phyloP scores from a whole-genome alignment of 2,329 filamentous ascomycete species.

The Acarospora socialis region DNA sequence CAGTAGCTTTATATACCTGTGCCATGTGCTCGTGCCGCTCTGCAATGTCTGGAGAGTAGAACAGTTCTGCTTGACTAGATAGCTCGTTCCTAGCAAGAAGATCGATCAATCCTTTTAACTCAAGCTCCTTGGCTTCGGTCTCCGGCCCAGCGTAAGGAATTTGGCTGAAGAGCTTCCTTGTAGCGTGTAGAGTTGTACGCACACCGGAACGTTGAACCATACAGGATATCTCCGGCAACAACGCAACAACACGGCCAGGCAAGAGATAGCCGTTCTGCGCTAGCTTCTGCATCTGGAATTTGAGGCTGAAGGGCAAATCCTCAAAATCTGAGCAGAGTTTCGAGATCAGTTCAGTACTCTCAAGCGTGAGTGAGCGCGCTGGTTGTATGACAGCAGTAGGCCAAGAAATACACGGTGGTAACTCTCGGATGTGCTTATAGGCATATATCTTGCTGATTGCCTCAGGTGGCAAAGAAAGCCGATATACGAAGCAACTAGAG shows the following conservation, averaged over 20 bases:
- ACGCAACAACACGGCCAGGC: conserved; percentile 34
- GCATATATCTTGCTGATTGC: conserved; percentile 7
- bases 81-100: conserved; percentile 30
- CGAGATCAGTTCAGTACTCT: conserved; percentile 6
- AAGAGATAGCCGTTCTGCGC: conserved; percentile 49
- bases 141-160: conserved; percentile 43
- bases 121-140: conserved; percentile 30
- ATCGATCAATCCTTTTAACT: conserved; percentile 27
- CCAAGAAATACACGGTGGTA: conserved; percentile 8
- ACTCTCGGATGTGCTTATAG: conserved; percentile 6
- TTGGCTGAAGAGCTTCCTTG: conserved; percentile 37
- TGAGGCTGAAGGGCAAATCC: conserved; percentile 36
- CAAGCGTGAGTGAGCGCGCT: not conserved
- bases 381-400: conserved; percentile 7
- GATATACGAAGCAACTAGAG: conserved; percentile 38
- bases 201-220: conserved; percentile 20
- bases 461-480: conserved; percentile 19
- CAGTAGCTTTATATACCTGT: conserved; percentile 39
- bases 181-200: conserved; percentile 36
- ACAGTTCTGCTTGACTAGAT: conserved; percentile 15
- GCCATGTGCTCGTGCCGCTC: conserved; percentile 27
- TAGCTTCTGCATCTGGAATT: conserved; percentile 50
- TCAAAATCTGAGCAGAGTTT: conserved; percentile 16
- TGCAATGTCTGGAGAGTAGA: conserved; percentile 12
- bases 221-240: conserved; percentile 33